These are phyloP conservation scores for Chalara sp. DNA, from an alignment of 2,329 filamentous ascomycete genomes.

Conservation along the genomic window DNA sequence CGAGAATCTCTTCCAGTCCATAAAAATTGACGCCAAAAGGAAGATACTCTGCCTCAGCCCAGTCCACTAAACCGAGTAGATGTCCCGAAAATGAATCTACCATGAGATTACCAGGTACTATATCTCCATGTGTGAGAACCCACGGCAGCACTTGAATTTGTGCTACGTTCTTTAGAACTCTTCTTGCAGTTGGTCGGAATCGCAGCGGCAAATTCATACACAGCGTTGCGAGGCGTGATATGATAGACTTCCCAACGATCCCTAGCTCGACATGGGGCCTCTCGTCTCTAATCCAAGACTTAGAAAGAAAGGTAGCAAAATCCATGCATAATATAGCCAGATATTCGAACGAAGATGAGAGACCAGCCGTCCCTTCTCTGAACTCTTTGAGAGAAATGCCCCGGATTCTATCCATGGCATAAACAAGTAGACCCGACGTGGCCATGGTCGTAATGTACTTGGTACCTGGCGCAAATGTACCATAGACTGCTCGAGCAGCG, in stretches of 20 bases:
- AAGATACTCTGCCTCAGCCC: slow-evolving; percentile 55
- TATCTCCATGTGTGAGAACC: slow-evolving; percentile 54
- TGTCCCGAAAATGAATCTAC: slow-evolving; percentile 36
- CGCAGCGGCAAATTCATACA: slow-evolving; percentile 29
- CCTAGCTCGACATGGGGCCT: slow-evolving; percentile 14
- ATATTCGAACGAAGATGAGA: slow-evolving; percentile 2
- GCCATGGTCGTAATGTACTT: slow-evolving; percentile 31
- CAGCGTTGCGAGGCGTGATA: slow-evolving; percentile 33
- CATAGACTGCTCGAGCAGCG: slow-evolving; percentile 34
- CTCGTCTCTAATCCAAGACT: slow-evolving; percentile 27
- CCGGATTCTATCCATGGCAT: slow-evolving; percentile 34
- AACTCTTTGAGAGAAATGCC: slow-evolving; percentile 34
- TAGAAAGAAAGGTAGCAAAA: slow-evolving; percentile 35
- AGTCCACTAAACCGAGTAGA: slow-evolving; percentile 52
- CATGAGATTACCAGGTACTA: slow-evolving; percentile 51
- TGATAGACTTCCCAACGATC: slow-evolving; percentile 36
- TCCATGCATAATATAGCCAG: slow-evolving; percentile 32
- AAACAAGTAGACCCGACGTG: slow-evolving; percentile 26
- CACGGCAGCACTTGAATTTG: slow-evolving; percentile 41
- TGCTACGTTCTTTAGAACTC: slow-evolving; percentile 23
- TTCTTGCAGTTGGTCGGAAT: slow-evolving; percentile 16
- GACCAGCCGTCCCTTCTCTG: slow-evolving; percentile 3
- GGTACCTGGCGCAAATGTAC: slow-evolving; percentile 35
- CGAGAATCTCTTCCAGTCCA: slow-evolving; percentile 53
- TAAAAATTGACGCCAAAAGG: slow-evolving; percentile 55